Percentiles rank a stretch among this genome's conserved stretches.
Conservation (phyloP, 805 yeast species). For the Schizosaccharomyces osmophilus region DNA sequence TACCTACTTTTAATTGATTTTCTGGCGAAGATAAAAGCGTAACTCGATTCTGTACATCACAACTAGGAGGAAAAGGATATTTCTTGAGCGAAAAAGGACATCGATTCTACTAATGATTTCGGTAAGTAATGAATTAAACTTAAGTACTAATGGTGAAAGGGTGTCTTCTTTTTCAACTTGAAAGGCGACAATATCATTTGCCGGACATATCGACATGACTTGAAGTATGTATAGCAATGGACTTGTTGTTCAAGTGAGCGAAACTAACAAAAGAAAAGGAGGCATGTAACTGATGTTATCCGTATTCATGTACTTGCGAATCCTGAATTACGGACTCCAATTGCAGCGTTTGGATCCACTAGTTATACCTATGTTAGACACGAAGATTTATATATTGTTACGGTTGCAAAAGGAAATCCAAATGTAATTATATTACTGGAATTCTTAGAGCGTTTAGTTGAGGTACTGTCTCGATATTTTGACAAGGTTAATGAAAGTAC, state of each 20-base stretch:
- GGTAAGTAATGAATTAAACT: neutral
- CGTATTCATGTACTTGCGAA: constrained; percentile 73
- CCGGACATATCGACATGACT: constrained; percentile 45
- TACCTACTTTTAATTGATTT: no score
- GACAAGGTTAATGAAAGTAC: constrained; percentile 22
- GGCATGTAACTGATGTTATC: constrained; percentile 39
- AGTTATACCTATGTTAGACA: constrained; percentile 57
- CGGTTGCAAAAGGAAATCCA: constrained; percentile 69
- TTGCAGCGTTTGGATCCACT: constrained; percentile 74
- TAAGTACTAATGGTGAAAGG: constrained; percentile 18
- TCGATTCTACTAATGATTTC: neutral
- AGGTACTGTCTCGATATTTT: constrained; percentile 24
- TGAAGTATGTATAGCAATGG: constrained; percentile 27
- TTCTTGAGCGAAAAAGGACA: no score
- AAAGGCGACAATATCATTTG: constrained; percentile 71
- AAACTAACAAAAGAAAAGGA: neutral
- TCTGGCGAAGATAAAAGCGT: no score
- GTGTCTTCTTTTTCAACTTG: constrained; percentile 49
- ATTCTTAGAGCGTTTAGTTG: constrained; percentile 39
- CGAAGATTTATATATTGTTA: constrained; percentile 51
- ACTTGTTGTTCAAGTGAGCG: neutral
- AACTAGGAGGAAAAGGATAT: no score
- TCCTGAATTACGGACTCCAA: constrained; percentile 37
- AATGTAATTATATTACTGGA: constrained; percentile 66
- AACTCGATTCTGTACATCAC: no score